Evolutionary conservation across 1,284 basidiomycete species (phyloP).

Genomic region (Volvariella volvacea): DNA sequence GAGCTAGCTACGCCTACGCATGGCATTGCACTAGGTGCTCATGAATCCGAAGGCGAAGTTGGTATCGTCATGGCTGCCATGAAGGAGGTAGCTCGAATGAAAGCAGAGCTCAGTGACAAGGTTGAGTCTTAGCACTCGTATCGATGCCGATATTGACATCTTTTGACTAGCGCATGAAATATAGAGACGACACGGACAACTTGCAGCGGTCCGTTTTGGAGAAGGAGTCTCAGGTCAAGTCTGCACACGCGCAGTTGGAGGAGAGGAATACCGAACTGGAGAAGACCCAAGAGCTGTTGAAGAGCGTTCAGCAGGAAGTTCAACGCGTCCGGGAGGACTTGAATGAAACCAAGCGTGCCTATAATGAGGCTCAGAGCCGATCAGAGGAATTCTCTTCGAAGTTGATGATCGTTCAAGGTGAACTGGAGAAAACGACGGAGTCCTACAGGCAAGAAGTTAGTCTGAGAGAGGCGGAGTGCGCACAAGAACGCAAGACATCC

Average conservation of each 20-base stretch:
- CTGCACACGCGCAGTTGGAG: background rate
- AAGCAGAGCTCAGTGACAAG: background rate
- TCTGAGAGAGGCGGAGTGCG: background rate
- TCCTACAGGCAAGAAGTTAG: background rate
- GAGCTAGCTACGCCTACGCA: too few species aligned
- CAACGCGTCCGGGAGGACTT: background rate
- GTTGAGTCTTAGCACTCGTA: background rate
- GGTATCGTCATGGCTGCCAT: background rate
- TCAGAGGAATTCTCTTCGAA: background rate
- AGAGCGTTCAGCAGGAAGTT: background rate
- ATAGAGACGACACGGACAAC: background rate
- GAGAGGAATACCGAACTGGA: background rate
- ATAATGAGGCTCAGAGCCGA: background rate
- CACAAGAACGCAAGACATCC: background rate
- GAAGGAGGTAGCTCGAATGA: background rate
- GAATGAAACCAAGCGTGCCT: background rate
- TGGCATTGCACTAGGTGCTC: background rate
- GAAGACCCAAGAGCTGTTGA: background rate
- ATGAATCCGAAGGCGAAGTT: background rate
- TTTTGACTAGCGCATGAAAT: background rate
- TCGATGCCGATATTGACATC: background rate
- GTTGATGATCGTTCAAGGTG: background rate
- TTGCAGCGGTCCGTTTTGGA: background rate
- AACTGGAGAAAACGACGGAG: background rate
- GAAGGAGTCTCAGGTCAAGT: background rate